Evolutionary conservation across 1,284 basidiomycete species (phyloP), one percentile per base, ranked within the genome.

Genomic region (Ganoderma multipileum): DNA sequence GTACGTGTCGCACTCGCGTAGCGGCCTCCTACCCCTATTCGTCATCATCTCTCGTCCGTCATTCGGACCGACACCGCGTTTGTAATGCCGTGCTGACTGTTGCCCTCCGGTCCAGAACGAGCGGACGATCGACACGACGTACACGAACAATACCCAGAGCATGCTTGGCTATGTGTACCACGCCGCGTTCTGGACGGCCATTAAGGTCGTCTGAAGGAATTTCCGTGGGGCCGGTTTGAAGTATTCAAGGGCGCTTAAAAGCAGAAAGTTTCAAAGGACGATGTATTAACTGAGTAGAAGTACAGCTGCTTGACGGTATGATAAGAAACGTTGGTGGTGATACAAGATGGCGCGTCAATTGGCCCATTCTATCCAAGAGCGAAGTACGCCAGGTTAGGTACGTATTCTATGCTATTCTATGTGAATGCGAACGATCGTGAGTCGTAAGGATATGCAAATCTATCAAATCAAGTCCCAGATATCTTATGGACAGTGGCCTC

Each of bases 91-190:
- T 42, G 38, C 38, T 60, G 58, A 60, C 38, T 39, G 39, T 38
- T 41, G 58, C 7, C 59, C 5, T 50, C n/a, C 20, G 11, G 6
- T 20, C 6, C 36, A 97, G 94, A 89, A 97, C 72, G 94, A 96
- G 80, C 84, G 85, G 61, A 91, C 86, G 36, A 89, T 98, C 61
- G 86, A 90, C 70, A 93, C 95, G 23, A 94, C 93, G 1, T 99
- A 98, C 78, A 97, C 96, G 8, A 94, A 90, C 71, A 95, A 96
- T 74, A 83, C 88, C 5, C 85, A 90, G 71, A 90, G 89, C 28
- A 95, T 98, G 94, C 85, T 99, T n/a, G 87, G 89, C 39, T 97
- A 98, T 76, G 85, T 92, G 23, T 99, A 99, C 79, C 87, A 91
- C 73, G 85, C 94, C 3, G 89, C 89, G 2, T 95, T 95, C 80